Evolutionary conservation across 2,329 filamentous ascomycete species (phyloP), one percentile per base, ranked within the genome.

Genomic region (Cordyceps sp.): DNA sequence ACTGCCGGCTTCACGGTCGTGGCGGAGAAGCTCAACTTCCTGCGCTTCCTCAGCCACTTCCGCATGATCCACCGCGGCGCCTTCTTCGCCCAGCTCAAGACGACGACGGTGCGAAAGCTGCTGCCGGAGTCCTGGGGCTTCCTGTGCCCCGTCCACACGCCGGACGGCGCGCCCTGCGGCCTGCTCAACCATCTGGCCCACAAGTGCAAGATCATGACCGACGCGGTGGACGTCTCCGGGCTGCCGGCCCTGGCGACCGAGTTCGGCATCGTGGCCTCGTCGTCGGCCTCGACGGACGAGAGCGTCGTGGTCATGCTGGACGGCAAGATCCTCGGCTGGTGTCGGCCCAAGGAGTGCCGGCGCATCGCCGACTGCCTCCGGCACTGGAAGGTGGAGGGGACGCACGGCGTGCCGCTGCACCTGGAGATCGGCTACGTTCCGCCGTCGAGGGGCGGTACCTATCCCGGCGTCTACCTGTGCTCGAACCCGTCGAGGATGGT

Each of bases 1-100:
- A 78, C 79, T 0, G 90, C 88, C 10, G 90, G 90, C 39, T 98
- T 93, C 55, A 93, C 84, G 0, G 85, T 98, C 31, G 86, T 96
- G 32, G 90, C 90, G 3, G 90, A 98, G 53, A 96, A 96, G 66
- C 88, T 98, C 52, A 98, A 98, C 61, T 98, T 96, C 53, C 74
- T 93, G 48, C 83, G 90, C 46, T 98, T 96, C 61, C 93, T 98
- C 60, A 90, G 83, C 55, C 90, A 98, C 56, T 98, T 98, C 69
- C 80, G 90, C 43, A 94, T 94, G 85, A 84, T 98, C 36, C 90
- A 98, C 61, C 76, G 90, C 74, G 90, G 90, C 64, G 90, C 84
- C 51, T 98, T 98, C 69, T 98, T 98, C 54, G 90, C 90, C 4
- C 83, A 96, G 52, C 60, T 98, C 41, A 96, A 94, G 59, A 98